Conservation (phyloP, 805 yeast species). For the Candida orba region DNA sequence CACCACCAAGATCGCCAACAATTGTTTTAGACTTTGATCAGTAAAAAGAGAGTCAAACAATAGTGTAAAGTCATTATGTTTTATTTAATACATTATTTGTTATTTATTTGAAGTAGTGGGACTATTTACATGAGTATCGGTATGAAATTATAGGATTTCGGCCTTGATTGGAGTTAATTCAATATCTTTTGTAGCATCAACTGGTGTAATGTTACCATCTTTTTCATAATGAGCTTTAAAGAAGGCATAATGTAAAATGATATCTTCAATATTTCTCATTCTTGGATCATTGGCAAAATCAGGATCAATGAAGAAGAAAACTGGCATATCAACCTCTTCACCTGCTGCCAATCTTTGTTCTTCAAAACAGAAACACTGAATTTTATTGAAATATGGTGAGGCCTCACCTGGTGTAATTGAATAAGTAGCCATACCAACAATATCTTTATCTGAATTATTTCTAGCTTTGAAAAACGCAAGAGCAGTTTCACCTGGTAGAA, state of each 20-base stretch:
- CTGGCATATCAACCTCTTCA: conserved; percentile 98
- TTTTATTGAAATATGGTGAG: conserved; percentile 93
- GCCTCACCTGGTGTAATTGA: conserved; percentile 95
- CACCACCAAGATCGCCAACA: conserved; percentile 4
- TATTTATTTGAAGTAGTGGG: neutral
- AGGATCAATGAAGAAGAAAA: conserved; percentile 93
- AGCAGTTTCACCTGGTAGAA: conserved; percentile 97
- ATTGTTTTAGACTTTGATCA: conserved; percentile 1
- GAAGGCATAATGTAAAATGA: conserved; percentile 87
- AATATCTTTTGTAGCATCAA: conserved; percentile 19
- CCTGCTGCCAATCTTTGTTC: conserved; percentile 92
- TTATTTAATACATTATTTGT: neutral
- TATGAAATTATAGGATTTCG: conserved; percentile 1
- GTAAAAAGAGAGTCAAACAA: neutral
- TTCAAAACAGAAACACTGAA: conserved; percentile 97
- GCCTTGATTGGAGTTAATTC: conserved; percentile 20
- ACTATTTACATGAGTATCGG: too few relatives aligned
- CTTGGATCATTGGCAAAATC: conserved; percentile 90
- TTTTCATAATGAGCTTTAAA: conserved; percentile 52
- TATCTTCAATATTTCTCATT: conserved; percentile 85
- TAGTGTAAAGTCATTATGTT: neutral
- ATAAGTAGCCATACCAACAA: conserved; percentile 98
- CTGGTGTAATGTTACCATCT: conserved; percentile 29
- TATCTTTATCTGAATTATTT: conserved; percentile 77
- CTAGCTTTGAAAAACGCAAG: conserved; percentile 91